Conservation (phyloP, 805 yeast species). For the Wickerhamiella australiensis region DNA sequence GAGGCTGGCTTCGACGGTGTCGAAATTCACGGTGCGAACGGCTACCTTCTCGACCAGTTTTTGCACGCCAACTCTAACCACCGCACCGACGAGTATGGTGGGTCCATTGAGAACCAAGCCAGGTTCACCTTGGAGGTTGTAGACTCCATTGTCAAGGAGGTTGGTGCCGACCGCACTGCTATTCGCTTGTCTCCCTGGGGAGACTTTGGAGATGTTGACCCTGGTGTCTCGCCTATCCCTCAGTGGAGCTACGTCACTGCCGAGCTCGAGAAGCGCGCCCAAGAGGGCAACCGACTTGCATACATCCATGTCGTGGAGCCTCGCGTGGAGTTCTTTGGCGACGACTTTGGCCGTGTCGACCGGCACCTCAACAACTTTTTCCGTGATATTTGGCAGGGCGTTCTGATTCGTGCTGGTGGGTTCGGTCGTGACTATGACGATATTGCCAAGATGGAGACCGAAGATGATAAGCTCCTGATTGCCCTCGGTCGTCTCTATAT, state of each 20-base stretch:
- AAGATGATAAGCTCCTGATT: constrained; percentile 25
- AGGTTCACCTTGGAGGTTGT: constrained; percentile 39
- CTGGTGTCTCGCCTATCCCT: constrained; percentile 27
- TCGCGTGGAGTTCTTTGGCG: constrained; percentile 27
- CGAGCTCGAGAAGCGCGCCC: constrained; percentile 33
- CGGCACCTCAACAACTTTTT: constrained; percentile 17
- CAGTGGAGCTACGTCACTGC: constrained; percentile 34
- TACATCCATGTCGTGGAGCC: constrained; percentile 38
- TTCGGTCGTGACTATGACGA: constrained; percentile 14
- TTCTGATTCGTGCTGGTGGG: constrained; percentile 21
- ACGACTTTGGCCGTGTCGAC: not conserved
- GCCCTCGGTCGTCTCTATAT: constrained; percentile 41
- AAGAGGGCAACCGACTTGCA: constrained; percentile 32
- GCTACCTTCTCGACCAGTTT: constrained; percentile 43
- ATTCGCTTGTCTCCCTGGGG: constrained; percentile 34
- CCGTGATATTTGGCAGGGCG: constrained; percentile 20
- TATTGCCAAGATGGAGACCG: constrained; percentile 10
- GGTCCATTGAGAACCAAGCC: constrained; percentile 45
- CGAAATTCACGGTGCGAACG: constrained; percentile 56
- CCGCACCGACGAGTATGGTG: constrained; percentile 55
- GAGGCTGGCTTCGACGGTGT: constrained; percentile 51
- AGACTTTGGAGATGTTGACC: constrained; percentile 25
- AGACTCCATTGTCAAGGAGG: constrained; percentile 30
- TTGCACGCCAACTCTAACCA: constrained; percentile 36
- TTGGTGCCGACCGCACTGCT: constrained; percentile 30